Base-by-base conservation (phyloP, 2,329 filamentous ascomycete genomes). In the Ceratocystis huliohia region DNA sequence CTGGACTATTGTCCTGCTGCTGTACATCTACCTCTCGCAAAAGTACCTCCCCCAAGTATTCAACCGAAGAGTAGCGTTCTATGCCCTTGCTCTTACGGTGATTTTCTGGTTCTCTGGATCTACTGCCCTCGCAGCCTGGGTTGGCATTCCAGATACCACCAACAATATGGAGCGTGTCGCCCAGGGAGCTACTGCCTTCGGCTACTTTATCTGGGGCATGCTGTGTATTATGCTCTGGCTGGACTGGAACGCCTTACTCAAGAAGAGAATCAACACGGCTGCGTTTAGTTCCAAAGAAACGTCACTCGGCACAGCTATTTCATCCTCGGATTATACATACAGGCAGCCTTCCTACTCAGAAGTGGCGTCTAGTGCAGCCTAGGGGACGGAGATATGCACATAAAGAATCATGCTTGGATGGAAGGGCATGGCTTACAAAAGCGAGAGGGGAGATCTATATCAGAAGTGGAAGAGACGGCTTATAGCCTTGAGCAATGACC, bases 51-150 rank as follows among this genome's bases (percentile, higher is more conserved):
- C 82, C 2, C 77, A 78, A 28, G 71, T 84, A 10, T 85, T 86
- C 71, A 84, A 90, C 74, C 82, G 81, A 64, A 83, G 84, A 63
- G 84, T 81, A 57, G 82, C 91, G 17, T 78, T 92, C 20, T 85
- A 72, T 1, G 79, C 89, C 41, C 88, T 95, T 72, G 79, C 78
- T 61, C 70, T 94, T 28, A 94, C 89, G 8, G 86, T 88, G 77
- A 80, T 95, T 66, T 95, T 95, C 79, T 96, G 91, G 91, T 94
- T 96, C 73, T 86, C 88, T 0, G 91, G 90, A 5, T 88, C 91
- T 71, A 86, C 95, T 70, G 89, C 90, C 0, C 76, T 92, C 10
- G 90, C 88, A 0, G 86, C 85, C 22, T 79, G 80, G 66, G 76
- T 91, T 67, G 82, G 82, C 65, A 79, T 82, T 17, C 77, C 83